A percentile compares a stretch with the other conserved stretches of the same genome.
Evolutionary conservation across 163 green algal genomes (phyloP).

Genomic region (Volvox carteri): DNA sequence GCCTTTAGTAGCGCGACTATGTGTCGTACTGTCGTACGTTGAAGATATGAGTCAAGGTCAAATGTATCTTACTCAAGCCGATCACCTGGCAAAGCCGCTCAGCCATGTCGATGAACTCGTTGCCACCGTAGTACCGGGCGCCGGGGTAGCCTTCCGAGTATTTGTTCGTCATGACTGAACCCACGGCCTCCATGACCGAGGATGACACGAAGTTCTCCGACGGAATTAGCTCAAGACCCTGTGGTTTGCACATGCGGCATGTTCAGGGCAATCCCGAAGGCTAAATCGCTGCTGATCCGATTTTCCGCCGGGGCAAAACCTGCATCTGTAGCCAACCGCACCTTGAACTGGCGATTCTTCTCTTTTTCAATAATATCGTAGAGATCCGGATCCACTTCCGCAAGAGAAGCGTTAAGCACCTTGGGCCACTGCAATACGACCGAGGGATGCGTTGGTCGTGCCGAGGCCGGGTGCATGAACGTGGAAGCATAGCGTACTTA

Average conservation of each 20-base stretch:
- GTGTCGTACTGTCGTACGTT: no score
- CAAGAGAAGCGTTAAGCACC: slow-evolving; percentile 87
- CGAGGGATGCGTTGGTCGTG: background rate
- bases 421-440: slow-evolving; percentile 69
- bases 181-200: slow-evolving; percentile 98
- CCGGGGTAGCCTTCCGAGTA: slow-evolving; percentile 99
- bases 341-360: slow-evolving; percentile 98
- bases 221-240: slow-evolving; percentile 99
- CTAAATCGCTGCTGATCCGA: no score
- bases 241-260: slow-evolving; percentile 18
- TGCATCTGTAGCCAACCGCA: no score
- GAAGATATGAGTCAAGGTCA: no score
- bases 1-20: no score
- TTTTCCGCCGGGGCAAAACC: no score
- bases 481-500: slow-evolving; percentile 51
- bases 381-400: slow-evolving; percentile 95
- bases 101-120: slow-evolving; percentile 98
- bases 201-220: slow-evolving; percentile 98
- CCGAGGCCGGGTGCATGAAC: background rate
- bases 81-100: slow-evolving; percentile 91
- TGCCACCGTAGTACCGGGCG: slow-evolving; percentile 97
- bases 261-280: no score
- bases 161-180: slow-evolving; percentile 99
- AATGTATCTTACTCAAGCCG: background rate
- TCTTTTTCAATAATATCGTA: slow-evolving; percentile 97